These are phyloP conservation scores for Ascochyta viciae-villosae DNA, from an alignment of 2,329 filamentous ascomycete genomes.

Conservation along the genomic window DNA sequence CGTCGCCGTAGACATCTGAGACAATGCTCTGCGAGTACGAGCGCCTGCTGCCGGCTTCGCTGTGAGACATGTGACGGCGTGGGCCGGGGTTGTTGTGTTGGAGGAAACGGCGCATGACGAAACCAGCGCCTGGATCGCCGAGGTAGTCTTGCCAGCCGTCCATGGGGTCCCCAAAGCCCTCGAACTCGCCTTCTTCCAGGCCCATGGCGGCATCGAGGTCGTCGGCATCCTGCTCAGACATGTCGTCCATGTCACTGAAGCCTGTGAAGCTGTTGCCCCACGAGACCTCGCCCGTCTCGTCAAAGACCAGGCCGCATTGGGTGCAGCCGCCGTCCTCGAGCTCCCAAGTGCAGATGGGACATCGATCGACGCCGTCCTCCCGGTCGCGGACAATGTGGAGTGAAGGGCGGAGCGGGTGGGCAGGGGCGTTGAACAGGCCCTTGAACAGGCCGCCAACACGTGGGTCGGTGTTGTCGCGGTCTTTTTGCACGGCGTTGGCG, in stretches of 20 bases:
- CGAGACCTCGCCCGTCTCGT: conserved; percentile 53
- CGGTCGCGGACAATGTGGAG: conserved; percentile 59
- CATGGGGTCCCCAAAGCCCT: conserved; percentile 41
- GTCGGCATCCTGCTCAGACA: conserved; percentile 49
- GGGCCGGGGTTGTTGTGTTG: conserved; percentile 33
- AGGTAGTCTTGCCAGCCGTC: conserved; percentile 42
- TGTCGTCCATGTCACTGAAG: conserved; percentile 56
- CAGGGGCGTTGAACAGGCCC: conserved; percentile 60
- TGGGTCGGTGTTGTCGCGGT: conserved; percentile 62
- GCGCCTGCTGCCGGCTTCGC: conserved; percentile 50
- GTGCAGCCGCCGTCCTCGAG: conserved; percentile 66
- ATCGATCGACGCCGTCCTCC: conserved; percentile 67
- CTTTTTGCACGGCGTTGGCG: conserved; percentile 64
- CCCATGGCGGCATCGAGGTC: conserved; percentile 51
- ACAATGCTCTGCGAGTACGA: conserved; percentile 52
- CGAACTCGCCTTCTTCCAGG: conserved; percentile 49
- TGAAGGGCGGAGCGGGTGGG: conserved; percentile 31
- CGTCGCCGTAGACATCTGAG: conserved; percentile 50
- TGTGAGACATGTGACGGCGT: conserved; percentile 49
- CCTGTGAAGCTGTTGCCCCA: conserved; percentile 50
- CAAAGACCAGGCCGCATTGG: conserved; percentile 61
- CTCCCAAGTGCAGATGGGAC: conserved; percentile 69
- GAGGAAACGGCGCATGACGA: conserved; percentile 46
- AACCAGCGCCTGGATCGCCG: conserved; percentile 37
- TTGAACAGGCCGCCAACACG: conserved; percentile 67